Evolutionary conservation across 169 alveolate genomes (phyloP), one percentile per base, ranked within the genome.

Genomic region (Plasmodium relictum): DNA sequence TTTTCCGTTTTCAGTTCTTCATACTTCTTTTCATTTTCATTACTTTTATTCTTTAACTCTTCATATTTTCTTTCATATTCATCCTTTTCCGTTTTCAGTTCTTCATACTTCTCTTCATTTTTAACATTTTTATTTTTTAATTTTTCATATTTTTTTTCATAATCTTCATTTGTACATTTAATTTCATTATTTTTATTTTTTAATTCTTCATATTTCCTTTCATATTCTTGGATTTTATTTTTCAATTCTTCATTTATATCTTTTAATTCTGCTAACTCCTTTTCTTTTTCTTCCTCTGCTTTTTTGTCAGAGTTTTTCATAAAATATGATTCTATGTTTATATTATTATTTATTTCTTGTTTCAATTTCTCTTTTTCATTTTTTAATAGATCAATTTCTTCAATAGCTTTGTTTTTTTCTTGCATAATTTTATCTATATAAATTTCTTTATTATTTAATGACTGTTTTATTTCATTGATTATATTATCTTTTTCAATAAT

Each of bases 201-300:
- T 42, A 44, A 44, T 73, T 73, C 45, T 56, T 37, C 26, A 22
- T 73, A 50, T 62, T 45, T 54, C 39, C 0, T 37, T 56, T 44
- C 87, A 59, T 74, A 58, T 14, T 48, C 41, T 6, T 74, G 9
- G 20, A 58, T 22, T 74, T 39, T 59, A n/a, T 24, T 74, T 59
- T 74, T 44, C 20, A 74, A 74, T 42, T 39, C 26, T 0, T 71
- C 68, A 42, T 66, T 48, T 41, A 48, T n/a, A 8, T 52, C 5
- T 48, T 41, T 14, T 5, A 71, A 59, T 41, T 71, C 59, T 58
- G 20, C 48, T 6, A 26, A 39, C 12, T 20, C 2, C 61, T 14
- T 26, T 31, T 31, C 39, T 31, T 31, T 31, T 31, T 22, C 52
- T 69, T 59, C 31, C 2, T 26, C 7, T 44, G 37, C n/a, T 0